These are phyloP conservation scores for Sarocladium oryzae DNA, from an alignment of 2,329 filamentous ascomycete species.

Conservation along the genomic window DNA sequence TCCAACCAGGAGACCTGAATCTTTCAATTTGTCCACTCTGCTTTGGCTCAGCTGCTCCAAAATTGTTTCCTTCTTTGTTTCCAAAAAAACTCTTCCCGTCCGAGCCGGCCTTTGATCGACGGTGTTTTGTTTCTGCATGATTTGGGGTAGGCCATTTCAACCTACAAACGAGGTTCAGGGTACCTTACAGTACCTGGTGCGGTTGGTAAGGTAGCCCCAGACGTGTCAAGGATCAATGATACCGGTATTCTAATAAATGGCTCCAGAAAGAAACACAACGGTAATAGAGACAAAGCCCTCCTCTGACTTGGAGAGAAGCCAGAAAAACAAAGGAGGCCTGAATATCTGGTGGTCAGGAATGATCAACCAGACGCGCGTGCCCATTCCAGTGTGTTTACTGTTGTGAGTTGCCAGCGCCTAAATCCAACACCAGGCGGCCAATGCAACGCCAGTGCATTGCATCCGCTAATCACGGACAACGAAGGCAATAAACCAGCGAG, in stretches of 20 bases:
- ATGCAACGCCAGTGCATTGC: background rate
- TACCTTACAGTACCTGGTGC: no score
- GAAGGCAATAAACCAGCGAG: background rate
- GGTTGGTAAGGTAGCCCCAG: no score
- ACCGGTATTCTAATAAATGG: no score
- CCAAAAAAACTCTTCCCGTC: background rate
- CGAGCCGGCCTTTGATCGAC: background rate
- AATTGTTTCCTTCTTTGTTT: background rate
- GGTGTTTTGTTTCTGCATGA: background rate
- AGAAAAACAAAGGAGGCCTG: background rate
- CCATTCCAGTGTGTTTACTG: slow-evolving; percentile 9
- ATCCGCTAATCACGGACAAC: background rate
- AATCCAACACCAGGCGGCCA: background rate
- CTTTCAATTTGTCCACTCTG: background rate
- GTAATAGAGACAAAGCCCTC: background rate
- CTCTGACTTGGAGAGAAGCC: background rate
- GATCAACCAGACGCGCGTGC: slow-evolving; percentile 6
- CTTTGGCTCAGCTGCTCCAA: background rate
- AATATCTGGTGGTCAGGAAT: background rate
- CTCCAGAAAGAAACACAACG: background rate
- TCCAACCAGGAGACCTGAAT: no score
- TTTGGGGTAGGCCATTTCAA: background rate
- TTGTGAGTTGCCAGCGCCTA: background rate
- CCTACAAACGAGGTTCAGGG: background rate
- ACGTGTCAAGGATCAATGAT: no score